These are phyloP conservation scores for Rhizopogon parksii DNA, from an alignment of 1,284 basidiomycete genomes.

Conservation along the genomic window DNA sequence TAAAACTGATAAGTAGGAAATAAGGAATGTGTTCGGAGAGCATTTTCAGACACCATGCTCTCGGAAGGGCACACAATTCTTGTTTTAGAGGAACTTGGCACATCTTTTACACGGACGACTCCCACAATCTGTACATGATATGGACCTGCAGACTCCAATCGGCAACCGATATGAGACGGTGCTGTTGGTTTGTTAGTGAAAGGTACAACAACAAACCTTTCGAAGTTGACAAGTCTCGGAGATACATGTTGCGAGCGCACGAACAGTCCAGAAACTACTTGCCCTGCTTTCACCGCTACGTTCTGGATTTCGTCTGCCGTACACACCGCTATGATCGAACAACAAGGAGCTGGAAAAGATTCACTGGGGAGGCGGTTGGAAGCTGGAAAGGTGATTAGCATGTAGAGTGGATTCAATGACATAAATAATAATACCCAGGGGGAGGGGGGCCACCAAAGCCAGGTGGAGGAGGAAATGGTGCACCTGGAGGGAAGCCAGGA, in stretches of 20 bases:
- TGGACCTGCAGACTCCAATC: slow-evolving; percentile 10
- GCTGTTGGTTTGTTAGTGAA: slow-evolving; percentile 21
- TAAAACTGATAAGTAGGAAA: neutral
- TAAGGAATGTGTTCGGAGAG: no score
- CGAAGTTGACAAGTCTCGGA: slow-evolving; percentile 16
- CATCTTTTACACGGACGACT: neutral
- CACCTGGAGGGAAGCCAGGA: slow-evolving; percentile 73
- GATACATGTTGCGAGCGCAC: slow-evolving; percentile 23
- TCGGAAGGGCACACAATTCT: no score
- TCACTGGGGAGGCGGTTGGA: slow-evolving; percentile 36
- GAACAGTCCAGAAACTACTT: slow-evolving; percentile 20
- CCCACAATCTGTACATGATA: neutral
- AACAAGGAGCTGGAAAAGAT: slow-evolving; percentile 4
- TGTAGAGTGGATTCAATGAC: slow-evolving; percentile 4
- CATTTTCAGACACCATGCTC: neutral
- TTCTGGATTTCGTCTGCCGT: slow-evolving; percentile 9
- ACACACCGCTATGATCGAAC: slow-evolving; percentile 6
- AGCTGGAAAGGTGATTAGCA: slow-evolving; percentile 20
- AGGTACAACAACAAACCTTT: slow-evolving; percentile 27
- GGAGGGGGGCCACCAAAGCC: slow-evolving; percentile 74
- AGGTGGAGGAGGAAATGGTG: slow-evolving; percentile 74
- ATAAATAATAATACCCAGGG: slow-evolving; percentile 59
- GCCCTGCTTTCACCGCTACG: slow-evolving; percentile 20
- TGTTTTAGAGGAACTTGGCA: neutral
- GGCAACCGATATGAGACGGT: slow-evolving; percentile 17